Conservation (phyloP, 2,329 filamentous ascomycete species). For the Didymella segeticola region DNA sequence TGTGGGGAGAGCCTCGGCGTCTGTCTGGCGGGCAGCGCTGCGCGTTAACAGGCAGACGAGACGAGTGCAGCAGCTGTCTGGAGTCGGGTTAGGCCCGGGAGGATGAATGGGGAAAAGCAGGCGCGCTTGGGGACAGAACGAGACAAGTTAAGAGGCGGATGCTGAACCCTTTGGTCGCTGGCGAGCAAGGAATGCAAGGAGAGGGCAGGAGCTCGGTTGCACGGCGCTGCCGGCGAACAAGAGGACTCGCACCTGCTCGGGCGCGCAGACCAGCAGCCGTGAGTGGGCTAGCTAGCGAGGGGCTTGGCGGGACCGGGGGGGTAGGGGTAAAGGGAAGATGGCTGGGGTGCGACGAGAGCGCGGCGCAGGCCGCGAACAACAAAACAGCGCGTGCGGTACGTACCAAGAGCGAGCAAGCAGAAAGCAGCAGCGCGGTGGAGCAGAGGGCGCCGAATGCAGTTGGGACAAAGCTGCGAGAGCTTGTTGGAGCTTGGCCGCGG, state of each 20-base stretch:
- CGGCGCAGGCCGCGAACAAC: constrained; percentile 16
- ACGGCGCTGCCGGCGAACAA: constrained; percentile 31
- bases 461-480: constrained; percentile 20
- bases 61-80: constrained; percentile 27
- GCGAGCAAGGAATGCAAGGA: constrained; percentile 48
- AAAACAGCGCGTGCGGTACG: constrained; percentile 24
- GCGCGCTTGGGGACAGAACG: constrained; percentile 45
- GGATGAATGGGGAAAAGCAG: constrained; percentile 48
- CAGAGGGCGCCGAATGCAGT: constrained; percentile 9
- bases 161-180: constrained; percentile 44
- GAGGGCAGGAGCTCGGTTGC: constrained; percentile 39
- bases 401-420: constrained; percentile 20
- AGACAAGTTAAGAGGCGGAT: constrained; percentile 39
- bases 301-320: constrained; percentile 17
- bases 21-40: constrained; percentile 30
- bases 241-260: constrained; percentile 21
- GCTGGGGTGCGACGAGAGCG: constrained; percentile 20
- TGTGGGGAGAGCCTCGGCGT: constrained; percentile 44
- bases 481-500: constrained; percentile 32
- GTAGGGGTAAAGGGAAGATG: too few species aligned
- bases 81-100: constrained; percentile 43
- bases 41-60: constrained; percentile 34
- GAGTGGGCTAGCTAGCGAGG: constrained; percentile 14
- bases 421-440: constrained; percentile 11
- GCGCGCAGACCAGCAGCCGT: constrained; percentile 13